Percentiles rank a stretch among this genome's conserved stretches.
Conservation (phyloP, 257 asterid genomes). For the Rauvolfia tetraphylla region DNA sequence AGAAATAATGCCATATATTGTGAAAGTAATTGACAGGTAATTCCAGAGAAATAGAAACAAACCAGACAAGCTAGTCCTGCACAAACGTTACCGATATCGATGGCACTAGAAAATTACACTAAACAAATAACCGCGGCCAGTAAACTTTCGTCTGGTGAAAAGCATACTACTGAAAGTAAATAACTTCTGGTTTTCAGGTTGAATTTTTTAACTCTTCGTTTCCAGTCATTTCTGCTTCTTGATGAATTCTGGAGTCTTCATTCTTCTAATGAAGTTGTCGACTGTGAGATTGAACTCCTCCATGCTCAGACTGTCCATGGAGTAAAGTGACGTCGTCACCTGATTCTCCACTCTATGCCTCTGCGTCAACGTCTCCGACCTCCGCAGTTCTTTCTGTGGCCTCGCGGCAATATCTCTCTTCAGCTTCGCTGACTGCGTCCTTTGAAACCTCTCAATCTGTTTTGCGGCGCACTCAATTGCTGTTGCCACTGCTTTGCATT, state of each 20-base stretch:
- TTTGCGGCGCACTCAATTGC: constrained; percentile 56
- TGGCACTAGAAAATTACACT: neutral
- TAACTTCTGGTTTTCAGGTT: neutral
- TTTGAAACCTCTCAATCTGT: constrained; percentile 54
- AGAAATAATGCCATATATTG: constrained; percentile 8
- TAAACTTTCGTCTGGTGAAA: neutral
- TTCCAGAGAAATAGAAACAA: constrained; percentile 26
- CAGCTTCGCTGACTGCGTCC: constrained; percentile 75
- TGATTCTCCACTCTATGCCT: constrained; percentile 12
- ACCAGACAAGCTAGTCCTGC: constrained; percentile 26
- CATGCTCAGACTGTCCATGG: constrained; percentile 56
- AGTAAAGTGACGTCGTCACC: constrained; percentile 12
- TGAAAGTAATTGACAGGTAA: constrained; percentile 16
- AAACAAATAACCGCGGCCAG: neutral
- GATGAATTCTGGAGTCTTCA: constrained; percentile 29
- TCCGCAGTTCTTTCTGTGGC: constrained; percentile 40
- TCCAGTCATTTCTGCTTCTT: constrained; percentile 32
- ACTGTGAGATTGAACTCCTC: constrained; percentile 73
- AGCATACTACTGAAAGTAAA: neutral
- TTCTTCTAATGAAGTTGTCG: constrained; percentile 52
- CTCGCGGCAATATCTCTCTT: constrained; percentile 43
- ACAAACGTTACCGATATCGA: constrained; percentile 13
- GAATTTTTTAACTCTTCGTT: constrained; percentile 16
- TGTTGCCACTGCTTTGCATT: constrained; percentile 38
- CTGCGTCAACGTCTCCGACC: constrained; percentile 54